Evolutionary conservation across 129 eudicot genomes (phyloP).

Genomic region (Helichrysum umbraculigerum): DNA sequence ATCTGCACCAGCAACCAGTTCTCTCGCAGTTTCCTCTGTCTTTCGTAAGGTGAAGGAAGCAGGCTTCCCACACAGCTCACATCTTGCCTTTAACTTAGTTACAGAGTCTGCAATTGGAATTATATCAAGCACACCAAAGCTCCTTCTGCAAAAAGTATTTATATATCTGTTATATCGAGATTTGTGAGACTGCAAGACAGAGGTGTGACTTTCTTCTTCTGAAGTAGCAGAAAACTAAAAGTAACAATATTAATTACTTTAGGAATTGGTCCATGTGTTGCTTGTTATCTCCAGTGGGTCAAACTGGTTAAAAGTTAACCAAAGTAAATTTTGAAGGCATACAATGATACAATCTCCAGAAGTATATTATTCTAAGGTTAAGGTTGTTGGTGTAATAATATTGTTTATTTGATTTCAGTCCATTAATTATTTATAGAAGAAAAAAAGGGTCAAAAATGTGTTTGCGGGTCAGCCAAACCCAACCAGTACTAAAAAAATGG

Average conservation of each 20-base stretch:
- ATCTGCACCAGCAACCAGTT: constrained; percentile 94
- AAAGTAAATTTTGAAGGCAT: neutral
- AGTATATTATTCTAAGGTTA: neutral
- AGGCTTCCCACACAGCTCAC: constrained; percentile 88
- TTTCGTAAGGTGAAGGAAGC: constrained; percentile 92
- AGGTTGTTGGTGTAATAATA: neutral
- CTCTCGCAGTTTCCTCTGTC: constrained; percentile 77
- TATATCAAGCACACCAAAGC: constrained; percentile 92
- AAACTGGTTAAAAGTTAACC: neutral
- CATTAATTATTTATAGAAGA: neutral
- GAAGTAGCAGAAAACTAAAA: neutral
- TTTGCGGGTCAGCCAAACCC: neutral
- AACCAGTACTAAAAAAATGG: neutral
- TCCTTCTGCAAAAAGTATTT: constrained; percentile 57
- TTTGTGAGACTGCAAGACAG: neutral
- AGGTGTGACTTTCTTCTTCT: neutral
- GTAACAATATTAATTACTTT: neutral
- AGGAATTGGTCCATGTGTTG: neutral
- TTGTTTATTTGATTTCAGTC: neutral
- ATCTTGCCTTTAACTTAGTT: constrained; percentile 76
- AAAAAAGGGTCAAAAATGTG: neutral
- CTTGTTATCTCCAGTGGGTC: neutral
- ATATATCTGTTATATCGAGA: constrained; percentile 9
- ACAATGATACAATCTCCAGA: no score
- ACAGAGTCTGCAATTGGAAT: constrained; percentile 94